Base-by-base conservation (phyloP, 2,329 filamentous ascomycete species). In the Penicillium sp. region DNA sequence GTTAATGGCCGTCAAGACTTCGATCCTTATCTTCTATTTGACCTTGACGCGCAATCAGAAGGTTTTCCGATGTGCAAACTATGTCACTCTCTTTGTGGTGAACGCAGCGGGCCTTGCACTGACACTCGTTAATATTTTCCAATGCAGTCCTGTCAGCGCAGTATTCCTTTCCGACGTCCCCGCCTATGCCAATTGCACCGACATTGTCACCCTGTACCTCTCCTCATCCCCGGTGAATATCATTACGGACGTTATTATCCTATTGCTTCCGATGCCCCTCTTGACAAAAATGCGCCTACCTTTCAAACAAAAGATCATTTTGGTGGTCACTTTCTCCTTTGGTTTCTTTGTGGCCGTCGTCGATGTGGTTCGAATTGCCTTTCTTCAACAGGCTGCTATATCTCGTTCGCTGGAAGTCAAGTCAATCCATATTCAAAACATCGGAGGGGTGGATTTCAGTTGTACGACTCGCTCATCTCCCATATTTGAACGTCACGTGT, bases 21-120 rank as follows among this genome's bases (percentile, higher is more conserved):
- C 91, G n/a, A 90, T 97, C 65, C 80, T 97, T 55, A 82, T 94
- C 50, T 97, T 97, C 73, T 97, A 95, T 75, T 80, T 97, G 47
- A 87, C 88, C 38, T 80, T 97, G 45, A 89, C 90, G 26, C 88
- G 87, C 65, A 89, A 90, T 56, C 86, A 95, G 62, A 84, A 85
- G 60, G 79, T 92, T 47, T 87, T 96, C 61, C 85, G 88, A 56
- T 84, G 88, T 74, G 86, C 87, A n/a, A 94, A 90, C n/a, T 91
- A 91, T 78, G 79, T 82, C 5, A 91, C 89, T 0, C 78, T 97
- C 1, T 79, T 78, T 45, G 81, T 96, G 22, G 91, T 96, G 69
- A 95, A 94, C 67, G 69, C 87, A 8, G 88, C 89, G 30, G 92
- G 91, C 14, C 65, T 86, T 19, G 88, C 91, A 14, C 79, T 97